phyloP scores from a whole-genome alignment of 2,329 filamentous ascomycete species.

The Tolypocladium ophioglossoides region DNA sequence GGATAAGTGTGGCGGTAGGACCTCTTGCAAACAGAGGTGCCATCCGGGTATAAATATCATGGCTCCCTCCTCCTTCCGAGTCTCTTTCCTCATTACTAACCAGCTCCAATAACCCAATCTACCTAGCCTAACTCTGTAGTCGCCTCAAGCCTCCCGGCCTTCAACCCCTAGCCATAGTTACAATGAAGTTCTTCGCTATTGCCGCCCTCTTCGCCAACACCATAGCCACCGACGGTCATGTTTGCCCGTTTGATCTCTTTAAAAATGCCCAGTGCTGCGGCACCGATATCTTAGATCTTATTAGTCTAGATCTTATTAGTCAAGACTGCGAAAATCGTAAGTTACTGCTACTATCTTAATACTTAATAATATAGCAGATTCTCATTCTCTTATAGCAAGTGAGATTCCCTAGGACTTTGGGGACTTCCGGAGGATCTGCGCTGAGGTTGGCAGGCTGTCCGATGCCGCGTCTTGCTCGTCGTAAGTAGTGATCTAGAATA shows the following conservation, averaged over 20 bases:
- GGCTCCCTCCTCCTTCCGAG: background rate
- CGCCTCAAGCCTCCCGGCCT: background rate
- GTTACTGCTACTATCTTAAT: background rate
- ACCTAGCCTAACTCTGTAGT: background rate
- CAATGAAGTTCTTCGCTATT: slow-evolving; percentile 10
- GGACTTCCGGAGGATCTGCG: background rate
- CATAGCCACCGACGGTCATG: slow-evolving; percentile 4
- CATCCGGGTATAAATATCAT: background rate
- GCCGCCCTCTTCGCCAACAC: slow-evolving; percentile 8
- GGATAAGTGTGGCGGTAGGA: background rate
- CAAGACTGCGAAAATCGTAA: slow-evolving; percentile 7
- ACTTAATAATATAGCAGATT: background rate
- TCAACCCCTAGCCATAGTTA: background rate
- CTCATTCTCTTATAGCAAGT: background rate
- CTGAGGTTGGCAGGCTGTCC: background rate
- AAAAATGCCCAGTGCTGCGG: no score
- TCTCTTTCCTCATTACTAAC: background rate
- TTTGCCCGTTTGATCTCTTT: slow-evolving; percentile 4
- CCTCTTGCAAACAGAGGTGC: background rate
- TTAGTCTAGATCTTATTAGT: no score
- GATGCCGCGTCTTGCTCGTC: slow-evolving; percentile 6
- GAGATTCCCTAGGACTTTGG: no score
- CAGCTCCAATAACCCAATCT: background rate
- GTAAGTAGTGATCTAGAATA: slow-evolving; percentile 1
- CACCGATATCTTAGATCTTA: no score